These are phyloP conservation scores for Astrothelium subdiscretum DNA, from an alignment of 495 filamentous ascomycete species.

Conservation along the genomic window DNA sequence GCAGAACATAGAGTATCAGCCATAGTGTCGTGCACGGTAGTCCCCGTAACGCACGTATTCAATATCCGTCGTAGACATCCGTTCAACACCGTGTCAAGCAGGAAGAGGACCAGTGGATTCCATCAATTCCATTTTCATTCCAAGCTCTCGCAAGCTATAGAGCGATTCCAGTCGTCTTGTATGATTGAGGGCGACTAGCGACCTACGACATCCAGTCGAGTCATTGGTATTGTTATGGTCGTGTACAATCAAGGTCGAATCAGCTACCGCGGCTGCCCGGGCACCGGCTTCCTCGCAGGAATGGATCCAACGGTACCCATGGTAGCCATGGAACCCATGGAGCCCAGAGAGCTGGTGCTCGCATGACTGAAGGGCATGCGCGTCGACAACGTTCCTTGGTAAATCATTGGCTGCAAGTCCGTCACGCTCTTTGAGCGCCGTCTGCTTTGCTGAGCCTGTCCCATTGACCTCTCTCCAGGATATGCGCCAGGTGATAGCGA, in stretches of 20 bases:
- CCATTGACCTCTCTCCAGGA: not conserved
- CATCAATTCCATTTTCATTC: not conserved
- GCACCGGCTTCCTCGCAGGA: constrained; percentile 28
- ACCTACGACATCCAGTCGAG: not conserved
- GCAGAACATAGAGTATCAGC: not conserved
- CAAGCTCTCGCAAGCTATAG: not conserved
- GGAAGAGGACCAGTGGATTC: not conserved
- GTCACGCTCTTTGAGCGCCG: constrained; percentile 1
- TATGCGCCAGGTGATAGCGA: constrained; percentile 13
- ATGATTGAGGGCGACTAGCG: not conserved
- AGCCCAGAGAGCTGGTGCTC: not conserved
- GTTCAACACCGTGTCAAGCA: not conserved
- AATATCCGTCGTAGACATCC: not conserved
- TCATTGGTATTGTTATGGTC: not conserved
- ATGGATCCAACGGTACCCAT: constrained; percentile 2
- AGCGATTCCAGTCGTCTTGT: constrained; percentile 1
- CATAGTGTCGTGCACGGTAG: too few relatives aligned
- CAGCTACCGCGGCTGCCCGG: constrained; percentile 23
- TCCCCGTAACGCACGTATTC: not conserved
- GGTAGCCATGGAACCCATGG: not conserved
- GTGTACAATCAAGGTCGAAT: not conserved
- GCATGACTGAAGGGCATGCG: not conserved
- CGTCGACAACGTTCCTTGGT: not conserved
- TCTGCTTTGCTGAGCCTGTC: not conserved
- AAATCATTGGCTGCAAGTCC: not conserved